Evolutionary conservation across 208 protist genomes (phyloP).

Genomic region (Crithidia expoeki): DNA sequence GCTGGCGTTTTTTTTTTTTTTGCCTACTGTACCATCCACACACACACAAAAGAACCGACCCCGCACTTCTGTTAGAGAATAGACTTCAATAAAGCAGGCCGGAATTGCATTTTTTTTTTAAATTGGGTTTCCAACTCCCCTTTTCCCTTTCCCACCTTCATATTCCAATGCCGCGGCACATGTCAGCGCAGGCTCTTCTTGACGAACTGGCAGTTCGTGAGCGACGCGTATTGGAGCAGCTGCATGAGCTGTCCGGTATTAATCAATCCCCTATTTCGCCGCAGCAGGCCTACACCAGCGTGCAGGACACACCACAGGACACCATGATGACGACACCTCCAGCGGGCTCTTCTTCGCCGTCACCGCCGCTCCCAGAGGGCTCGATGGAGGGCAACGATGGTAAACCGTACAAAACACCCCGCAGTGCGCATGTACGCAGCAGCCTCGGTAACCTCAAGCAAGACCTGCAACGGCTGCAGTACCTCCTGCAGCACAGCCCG

Average conservation of each 20-base stretch:
- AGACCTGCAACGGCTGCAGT: constrained; percentile 26
- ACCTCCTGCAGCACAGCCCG: constrained; percentile 24
- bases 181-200: constrained; percentile 29
- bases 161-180: constrained; percentile 2
- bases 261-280: constrained; percentile 31
- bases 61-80: too few species aligned
- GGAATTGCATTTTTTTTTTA: too few species aligned
- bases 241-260: constrained; percentile 29
- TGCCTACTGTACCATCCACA: too few species aligned
- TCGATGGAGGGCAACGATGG: not conserved
- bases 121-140: too few species aligned
- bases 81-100: too few species aligned
- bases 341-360: not conserved
- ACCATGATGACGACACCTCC: not conserved
- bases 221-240: constrained; percentile 31
- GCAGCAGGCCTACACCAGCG: constrained; percentile 16
- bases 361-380: not conserved
- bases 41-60: too few species aligned
- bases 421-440: not conserved
- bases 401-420: too few species aligned
- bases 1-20: too few species aligned
- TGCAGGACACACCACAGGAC: constrained; percentile 22
- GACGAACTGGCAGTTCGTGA: constrained; percentile 25
- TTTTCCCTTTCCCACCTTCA: not conserved
- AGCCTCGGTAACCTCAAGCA: constrained; percentile 8